Conservation (phyloP, 1,284 basidiomycete species). For the Pyrrhoderma lamaoense region DNA sequence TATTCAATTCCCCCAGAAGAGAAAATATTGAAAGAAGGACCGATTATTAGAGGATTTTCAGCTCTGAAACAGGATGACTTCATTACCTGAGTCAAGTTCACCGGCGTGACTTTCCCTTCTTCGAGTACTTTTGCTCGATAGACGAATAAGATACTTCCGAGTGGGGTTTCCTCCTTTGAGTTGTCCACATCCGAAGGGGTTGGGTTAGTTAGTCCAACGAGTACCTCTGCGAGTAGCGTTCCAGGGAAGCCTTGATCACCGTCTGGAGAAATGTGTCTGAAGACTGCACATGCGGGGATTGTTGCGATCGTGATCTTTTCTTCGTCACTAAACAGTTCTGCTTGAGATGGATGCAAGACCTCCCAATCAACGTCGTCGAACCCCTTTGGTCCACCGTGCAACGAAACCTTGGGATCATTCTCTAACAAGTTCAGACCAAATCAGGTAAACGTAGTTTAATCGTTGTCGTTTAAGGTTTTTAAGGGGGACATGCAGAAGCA, state of each 20-base stretch:
- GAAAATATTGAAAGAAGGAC: constrained; percentile 7
- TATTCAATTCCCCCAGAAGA: not conserved
- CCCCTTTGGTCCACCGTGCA: constrained; percentile 63
- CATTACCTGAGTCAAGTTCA: constrained; percentile 72
- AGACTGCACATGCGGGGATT: constrained; percentile 39
- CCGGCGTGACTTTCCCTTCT: constrained; percentile 52
- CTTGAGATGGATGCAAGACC: constrained; percentile 34
- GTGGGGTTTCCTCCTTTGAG: constrained; percentile 34
- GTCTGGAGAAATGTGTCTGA: constrained; percentile 50
- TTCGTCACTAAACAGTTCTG: constrained; percentile 48
- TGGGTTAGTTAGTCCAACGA: constrained; percentile 49
- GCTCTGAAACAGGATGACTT: constrained; percentile 10
- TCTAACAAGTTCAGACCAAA: constrained; percentile 6
- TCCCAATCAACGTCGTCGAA: constrained; percentile 54
- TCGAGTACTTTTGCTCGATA: constrained; percentile 57
- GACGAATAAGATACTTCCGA: constrained; percentile 57
- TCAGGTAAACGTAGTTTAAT: no score
- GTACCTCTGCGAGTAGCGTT: constrained; percentile 48
- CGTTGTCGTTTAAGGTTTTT: no score
- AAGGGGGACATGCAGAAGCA: not conserved
- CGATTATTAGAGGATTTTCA: not conserved
- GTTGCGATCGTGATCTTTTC: constrained; percentile 41
- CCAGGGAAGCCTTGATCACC: constrained; percentile 67
- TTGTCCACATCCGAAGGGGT: constrained; percentile 29
- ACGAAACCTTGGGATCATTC: constrained; percentile 57